Base-by-base conservation (phyloP, 441 rosid species). In the Brassica hybrid region DNA sequence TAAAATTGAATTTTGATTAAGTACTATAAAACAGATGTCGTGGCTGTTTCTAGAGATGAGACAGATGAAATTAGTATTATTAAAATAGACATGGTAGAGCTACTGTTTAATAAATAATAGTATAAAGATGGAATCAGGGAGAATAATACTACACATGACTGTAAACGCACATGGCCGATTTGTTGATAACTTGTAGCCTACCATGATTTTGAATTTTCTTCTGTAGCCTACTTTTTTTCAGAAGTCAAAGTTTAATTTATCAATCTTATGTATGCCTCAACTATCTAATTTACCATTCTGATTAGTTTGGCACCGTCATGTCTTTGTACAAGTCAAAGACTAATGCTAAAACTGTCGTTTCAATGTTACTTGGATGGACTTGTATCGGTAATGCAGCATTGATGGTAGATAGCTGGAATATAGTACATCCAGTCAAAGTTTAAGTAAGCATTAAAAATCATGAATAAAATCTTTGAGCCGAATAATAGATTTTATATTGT, bases 1-100 rank as follows among this genome's bases (percentile, higher is more conserved):
- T 11, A 48, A 52, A 38, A 64, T 7, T 56, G 48, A 16, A 36
- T 27, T 66, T 21, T 14, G 9, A 34, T 27, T 30, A 32, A 45
- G 32, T 27, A 36, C 43, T 36, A 61, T n/a, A 50, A 48, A 71
- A 57, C 38, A 71, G 52, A 65, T 59, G 81, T 54, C 74, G 78
- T 73, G 70, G 78, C 77, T 78, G 81, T 67, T 78, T 78, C 81
- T 67, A 69, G 77, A 78, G 69, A 72, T 45, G 81, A 78, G 73
- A 78, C 81, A 72, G 69, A 25, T 72, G 73, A 66, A 21, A 72
- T 34, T 67, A 78, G 13, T 66, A 66, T 66, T 58, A 23, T 66
- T 7, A 59, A 59, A 67, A 66, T 48, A 67, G 57, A 14, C 48
- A 3, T 21, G 27, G 67, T 19, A 45, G 38, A 67, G 75, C 45